Evolutionary conservation across 164 flowering plant genomes (phyloP).

Genomic region (Umbellularia californica): DNA sequence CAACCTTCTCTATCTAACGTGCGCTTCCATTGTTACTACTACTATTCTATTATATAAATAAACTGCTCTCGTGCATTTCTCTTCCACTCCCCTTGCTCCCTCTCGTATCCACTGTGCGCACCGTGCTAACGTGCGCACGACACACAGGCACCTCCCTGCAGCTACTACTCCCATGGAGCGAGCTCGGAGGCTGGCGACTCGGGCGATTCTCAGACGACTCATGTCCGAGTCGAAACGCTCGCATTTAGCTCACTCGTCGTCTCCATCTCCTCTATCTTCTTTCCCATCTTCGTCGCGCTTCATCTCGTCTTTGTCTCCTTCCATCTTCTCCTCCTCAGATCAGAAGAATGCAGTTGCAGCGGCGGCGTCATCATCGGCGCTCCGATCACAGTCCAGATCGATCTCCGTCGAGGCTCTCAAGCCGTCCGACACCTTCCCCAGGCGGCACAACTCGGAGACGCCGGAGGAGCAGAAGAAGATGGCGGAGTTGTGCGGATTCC

Average conservation of each 20-base stretch:
- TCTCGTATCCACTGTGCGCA: background rate
- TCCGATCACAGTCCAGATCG: constrained; percentile 31
- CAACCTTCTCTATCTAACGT: constrained; percentile 3
- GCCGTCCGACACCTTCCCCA: constrained; percentile 86
- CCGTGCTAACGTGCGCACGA: background rate
- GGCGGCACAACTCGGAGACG: constrained; percentile 94
- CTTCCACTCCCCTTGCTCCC: background rate
- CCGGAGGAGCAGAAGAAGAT: constrained; percentile 76
- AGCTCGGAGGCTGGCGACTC: constrained; percentile 72
- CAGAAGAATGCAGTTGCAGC: constrained; percentile 13
- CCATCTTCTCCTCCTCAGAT: constrained; percentile 12
- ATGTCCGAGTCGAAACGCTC: constrained; percentile 45
- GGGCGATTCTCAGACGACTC: constrained; percentile 60
- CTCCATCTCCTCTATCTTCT: constrained; percentile 6
- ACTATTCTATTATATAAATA: background rate
- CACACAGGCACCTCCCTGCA: background rate
- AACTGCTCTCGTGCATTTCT: background rate
- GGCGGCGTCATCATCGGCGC: background rate
- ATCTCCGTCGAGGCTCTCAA: constrained; percentile 73
- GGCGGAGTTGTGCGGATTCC: constrained; percentile 64
- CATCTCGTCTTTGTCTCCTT: constrained; percentile 61
- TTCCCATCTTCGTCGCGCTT: constrained; percentile 43
- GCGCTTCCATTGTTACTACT: background rate
- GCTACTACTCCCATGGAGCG: constrained; percentile 51
- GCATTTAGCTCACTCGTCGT: background rate